Conservation (phyloP, 1,284 basidiomycete species). For the Peniophora sp. region DNA sequence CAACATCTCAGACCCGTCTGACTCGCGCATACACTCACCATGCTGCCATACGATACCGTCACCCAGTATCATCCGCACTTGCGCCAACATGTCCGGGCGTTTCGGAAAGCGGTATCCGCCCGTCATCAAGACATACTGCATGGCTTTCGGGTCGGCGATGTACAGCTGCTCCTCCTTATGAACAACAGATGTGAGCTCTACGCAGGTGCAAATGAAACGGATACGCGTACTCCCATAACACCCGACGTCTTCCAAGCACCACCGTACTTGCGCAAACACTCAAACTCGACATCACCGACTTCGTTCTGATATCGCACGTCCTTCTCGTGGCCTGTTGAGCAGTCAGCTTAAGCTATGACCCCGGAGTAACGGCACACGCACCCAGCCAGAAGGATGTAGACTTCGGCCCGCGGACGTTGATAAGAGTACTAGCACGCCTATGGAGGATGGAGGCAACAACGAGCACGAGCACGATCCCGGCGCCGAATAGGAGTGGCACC, state of each 20-base stretch:
- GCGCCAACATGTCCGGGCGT: slow-evolving; percentile 7
- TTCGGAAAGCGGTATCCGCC: slow-evolving; percentile 17
- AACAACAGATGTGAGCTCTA: too few relatives aligned
- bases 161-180: slow-evolving; percentile 11
- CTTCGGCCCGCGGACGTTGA: slow-evolving; percentile 5
- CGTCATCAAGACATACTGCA: slow-evolving; percentile 20
- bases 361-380: neutral
- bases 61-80: slow-evolving; percentile 11
- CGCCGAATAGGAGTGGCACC: too few relatives aligned
- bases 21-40: slow-evolving; percentile 5
- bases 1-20: neutral
- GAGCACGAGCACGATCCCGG: neutral
- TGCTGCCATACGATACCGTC: slow-evolving; percentile 11
- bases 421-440: neutral
- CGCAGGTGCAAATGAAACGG: too few relatives aligned
- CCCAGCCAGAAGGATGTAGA: slow-evolving; percentile 8
- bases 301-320: slow-evolving; percentile 17
- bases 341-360: neutral
- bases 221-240: slow-evolving; percentile 19
- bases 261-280: slow-evolving; percentile 24
- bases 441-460: neutral
- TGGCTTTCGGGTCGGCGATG: slow-evolving; percentile 16
- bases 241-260: slow-evolving; percentile 18
- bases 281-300: slow-evolving; percentile 22
- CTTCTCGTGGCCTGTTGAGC: slow-evolving; percentile 15